Evolutionary conservation across 352 stramenopile genomes (phyloP), one percentile per base, ranked within the genome.

Genomic region (Peronospora destructor): DNA sequence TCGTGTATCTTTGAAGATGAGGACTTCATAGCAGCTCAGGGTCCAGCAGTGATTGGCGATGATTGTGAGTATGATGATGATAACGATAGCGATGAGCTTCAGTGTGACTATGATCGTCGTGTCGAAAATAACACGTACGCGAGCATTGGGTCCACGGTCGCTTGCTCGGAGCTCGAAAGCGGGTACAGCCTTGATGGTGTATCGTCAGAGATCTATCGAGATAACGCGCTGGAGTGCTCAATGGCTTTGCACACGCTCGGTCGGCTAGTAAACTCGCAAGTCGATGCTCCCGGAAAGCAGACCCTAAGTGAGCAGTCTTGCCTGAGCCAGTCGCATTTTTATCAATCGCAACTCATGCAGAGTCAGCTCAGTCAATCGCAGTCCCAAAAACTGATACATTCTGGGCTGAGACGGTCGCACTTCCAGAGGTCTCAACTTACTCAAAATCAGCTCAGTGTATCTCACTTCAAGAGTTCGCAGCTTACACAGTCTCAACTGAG

Each of bases 1-100:
- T 53, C 60, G 0, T 86, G 75, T 44, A 33, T 66, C 26, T 86
- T 80, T 23, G 71, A 82, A 16, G 71, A 84, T 52, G 71, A 80
- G n/a, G 71, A 82, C 42, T 60, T 85, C 10, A 56, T 76, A 35
- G 41, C 62, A 8, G 75, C 67, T 2, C 46, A 82, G 11, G 72
- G 75, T 4, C 69, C 71, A 1, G 56, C 70, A 3, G 64, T 86
- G 17, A 53, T 86, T 6, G 54, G 61, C 1, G 53, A 45, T 0
- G 49, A 55, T 19, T 30, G 48, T 9, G 26, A 16, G 11, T 35
- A 61, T 28, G 45, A 68, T 28, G 21, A 55, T 29, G 50, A 64
- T 8, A 39, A 55, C 34, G 50, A 64, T 17, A 59, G 52, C n/a
- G 25, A 39, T 14, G 50, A 50, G 32, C 45, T 41, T 12, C 47